These are phyloP conservation scores for Paxillus rubicundulus DNA, from an alignment of 768 basidiomycete genomes.

Conservation along the genomic window DNA sequence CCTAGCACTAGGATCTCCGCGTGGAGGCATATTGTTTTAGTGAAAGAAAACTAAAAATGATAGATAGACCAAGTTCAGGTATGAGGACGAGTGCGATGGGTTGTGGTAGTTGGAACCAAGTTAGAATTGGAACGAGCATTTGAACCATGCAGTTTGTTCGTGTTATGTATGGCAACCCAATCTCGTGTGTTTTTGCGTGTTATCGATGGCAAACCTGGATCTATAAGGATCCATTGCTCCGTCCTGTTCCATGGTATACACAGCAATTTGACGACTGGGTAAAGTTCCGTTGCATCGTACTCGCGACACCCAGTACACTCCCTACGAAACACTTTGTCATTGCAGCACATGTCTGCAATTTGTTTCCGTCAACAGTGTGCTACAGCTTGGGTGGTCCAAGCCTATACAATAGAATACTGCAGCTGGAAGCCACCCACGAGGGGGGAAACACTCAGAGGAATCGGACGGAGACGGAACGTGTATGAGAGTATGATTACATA, in stretches of 20 bases:
- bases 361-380: too few species aligned
- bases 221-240: background rate
- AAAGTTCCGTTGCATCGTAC: conserved; percentile 66
- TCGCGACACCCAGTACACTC: too few species aligned
- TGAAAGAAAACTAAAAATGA: background rate
- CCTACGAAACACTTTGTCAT: too few species aligned
- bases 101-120: background rate
- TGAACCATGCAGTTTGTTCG: conserved; percentile 19
- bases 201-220: conserved; percentile 19
- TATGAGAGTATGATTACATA: too few species aligned
- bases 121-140: too few species aligned
- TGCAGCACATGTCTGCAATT: too few species aligned
- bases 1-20: conserved; percentile 22
- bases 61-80: conserved; percentile 18
- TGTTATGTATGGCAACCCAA: conserved; percentile 19
- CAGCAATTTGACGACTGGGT: conserved; percentile 87
- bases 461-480: too few species aligned
- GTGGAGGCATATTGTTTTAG: conserved; percentile 39
- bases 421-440: too few species aligned
- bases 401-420: too few species aligned
- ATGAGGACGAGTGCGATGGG: conserved; percentile 8
- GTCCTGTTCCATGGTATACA: conserved; percentile 35
- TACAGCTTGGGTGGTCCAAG: too few species aligned
- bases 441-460: too few species aligned
- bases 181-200: conserved; percentile 5